Base-by-base conservation (phyloP, 306 rosid species). In the Ziziphus jujuba region DNA sequence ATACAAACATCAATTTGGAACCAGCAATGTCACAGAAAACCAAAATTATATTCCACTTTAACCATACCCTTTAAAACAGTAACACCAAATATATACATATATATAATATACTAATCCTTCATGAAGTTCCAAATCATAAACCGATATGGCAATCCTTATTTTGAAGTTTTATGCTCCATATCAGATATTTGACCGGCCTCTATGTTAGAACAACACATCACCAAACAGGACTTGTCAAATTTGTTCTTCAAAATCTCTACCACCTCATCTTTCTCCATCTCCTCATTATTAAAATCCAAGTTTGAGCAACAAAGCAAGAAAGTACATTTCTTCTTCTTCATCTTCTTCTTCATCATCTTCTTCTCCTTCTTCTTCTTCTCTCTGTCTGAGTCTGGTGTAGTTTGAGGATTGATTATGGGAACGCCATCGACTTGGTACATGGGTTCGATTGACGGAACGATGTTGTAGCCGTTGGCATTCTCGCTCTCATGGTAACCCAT, bases 241-340 rank as follows among this genome's bases (percentile, higher is more conserved):
- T 36, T 44, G 4, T 23, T 69, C 40, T 68, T 67, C 73, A 64
- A 19, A 59, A 55, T 17, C 24, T 52, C 33, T 8, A 60, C 28
- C 5, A 55, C 66, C 55, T 63, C 66, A 15, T 66, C 49, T 2
- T 68, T 28, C 5, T 75, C 75, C 9, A 61, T n/a, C n/a, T n/a
- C 50, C 47, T 70, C 65, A 2, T 71, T 22, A 28, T 70, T 47
- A 49, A 65, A 31, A 69, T 67, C 75, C 60, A 65, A 54, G 13
- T 44, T 77, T 71, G 82, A 77, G 56, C 48, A 76, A 16, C 77
- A 81, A 51, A 81, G 14, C 65, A 78, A 62, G 5, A 65, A 43
- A 13, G n/a, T 33, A 12, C 38, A 16, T 15, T 49, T 61, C 36
- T 21, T 71, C n/a, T n/a, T n/a, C n/a, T n/a, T n/a, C n/a, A n/a